phyloP scores from a whole-genome alignment of 208 protist genomes.

The Leishmania mexicana region DNA sequence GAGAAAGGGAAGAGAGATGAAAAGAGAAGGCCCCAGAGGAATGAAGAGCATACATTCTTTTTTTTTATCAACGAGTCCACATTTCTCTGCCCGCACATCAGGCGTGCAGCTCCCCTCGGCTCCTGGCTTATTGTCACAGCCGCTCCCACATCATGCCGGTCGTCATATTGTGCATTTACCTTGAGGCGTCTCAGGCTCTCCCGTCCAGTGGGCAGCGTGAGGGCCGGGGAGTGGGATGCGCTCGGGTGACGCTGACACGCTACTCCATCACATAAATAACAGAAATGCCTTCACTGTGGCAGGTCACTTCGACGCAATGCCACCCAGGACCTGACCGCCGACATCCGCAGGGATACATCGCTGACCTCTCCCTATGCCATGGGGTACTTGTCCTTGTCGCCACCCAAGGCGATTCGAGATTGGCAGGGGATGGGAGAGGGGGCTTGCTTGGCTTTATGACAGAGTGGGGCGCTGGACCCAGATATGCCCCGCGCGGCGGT shows the following conservation, averaged over 20 bases:
- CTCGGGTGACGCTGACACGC: not conserved
- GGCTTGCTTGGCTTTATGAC: not conserved
- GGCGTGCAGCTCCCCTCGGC: too few relatives aligned
- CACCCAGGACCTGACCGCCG: too few relatives aligned
- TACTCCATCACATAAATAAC: not conserved
- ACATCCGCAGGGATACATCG: too few relatives aligned
- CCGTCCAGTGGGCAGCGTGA: too few relatives aligned
- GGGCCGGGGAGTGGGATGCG: not conserved
- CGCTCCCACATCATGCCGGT: too few relatives aligned
- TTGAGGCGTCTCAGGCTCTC: not conserved
- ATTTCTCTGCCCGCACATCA: too few relatives aligned
- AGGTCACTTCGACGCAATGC: not conserved
- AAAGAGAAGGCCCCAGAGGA: constrained; percentile 3
- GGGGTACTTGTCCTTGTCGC: not conserved
- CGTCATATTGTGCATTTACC: too few relatives aligned
- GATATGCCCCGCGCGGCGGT: not conserved
- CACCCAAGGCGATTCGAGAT: not conserved
- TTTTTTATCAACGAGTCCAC: too few relatives aligned
- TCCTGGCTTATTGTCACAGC: too few relatives aligned
- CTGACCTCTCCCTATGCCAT: too few relatives aligned
- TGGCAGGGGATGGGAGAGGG: too few relatives aligned
- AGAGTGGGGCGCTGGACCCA: not conserved
- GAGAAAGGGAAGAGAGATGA: not conserved
- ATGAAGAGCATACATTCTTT: not conserved
- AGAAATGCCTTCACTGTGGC: not conserved